A percentile compares a stretch with the other conserved stretches of the same genome.
Conservation (phyloP, 352 stramenopile genomes). For the Pilasporangium apinafurcum region DNA sequence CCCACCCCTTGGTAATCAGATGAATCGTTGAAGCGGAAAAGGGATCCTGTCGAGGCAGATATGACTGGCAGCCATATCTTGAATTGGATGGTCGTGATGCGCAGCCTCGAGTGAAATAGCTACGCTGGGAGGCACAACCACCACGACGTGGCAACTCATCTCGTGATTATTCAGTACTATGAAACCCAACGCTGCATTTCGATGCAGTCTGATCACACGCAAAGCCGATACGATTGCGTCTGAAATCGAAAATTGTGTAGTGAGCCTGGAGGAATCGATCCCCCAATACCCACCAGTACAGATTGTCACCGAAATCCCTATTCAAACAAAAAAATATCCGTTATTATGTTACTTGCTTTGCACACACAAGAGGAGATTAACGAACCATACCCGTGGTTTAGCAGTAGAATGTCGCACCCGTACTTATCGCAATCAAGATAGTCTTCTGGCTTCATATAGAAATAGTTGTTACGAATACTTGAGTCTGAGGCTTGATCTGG, state of each 20-base stretch:
- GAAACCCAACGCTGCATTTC: constrained; percentile 3
- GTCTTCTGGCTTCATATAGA: constrained; percentile 25
- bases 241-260: constrained; percentile 60
- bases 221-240: constrained; percentile 34
- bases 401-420: constrained; percentile 35
- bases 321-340: not conserved
- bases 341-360: not conserved
- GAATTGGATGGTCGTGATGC: too few species aligned
- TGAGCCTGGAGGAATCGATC: constrained; percentile 53
- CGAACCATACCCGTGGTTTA: constrained; percentile 24
- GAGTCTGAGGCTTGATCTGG: not conserved
- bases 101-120: too few species aligned
- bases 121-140: too few species aligned
- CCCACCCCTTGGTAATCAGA: too few species aligned
- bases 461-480: constrained; percentile 15
- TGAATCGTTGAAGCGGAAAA: too few species aligned
- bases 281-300: constrained; percentile 58
- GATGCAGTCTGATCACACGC: constrained; percentile 21
- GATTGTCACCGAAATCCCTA: constrained; percentile 27
- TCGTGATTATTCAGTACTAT: too few species aligned
- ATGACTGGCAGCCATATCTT: too few species aligned
- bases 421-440: constrained; percentile 30
- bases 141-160: too few species aligned
- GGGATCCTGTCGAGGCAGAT: too few species aligned
- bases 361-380: not conserved